Evolutionary conservation across 257 asterid genomes (phyloP).

Genomic region (Linderniella brevidens): DNA sequence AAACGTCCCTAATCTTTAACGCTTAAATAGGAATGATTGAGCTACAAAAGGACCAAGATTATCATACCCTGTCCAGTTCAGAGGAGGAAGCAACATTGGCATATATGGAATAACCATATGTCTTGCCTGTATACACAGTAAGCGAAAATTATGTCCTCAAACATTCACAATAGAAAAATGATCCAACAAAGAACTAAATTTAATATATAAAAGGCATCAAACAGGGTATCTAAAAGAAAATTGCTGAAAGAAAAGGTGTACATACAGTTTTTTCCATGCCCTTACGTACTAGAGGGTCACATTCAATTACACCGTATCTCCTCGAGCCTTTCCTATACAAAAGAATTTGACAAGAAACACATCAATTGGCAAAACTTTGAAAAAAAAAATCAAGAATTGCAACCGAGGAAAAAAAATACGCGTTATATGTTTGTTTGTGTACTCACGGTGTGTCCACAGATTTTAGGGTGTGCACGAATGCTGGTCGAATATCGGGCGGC

Average conservation of each 20-base stretch:
- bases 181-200: conserved; percentile 5
- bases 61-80: conserved; percentile 81
- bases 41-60: conserved; percentile 7
- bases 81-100: conserved; percentile 97
- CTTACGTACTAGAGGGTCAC: conserved; percentile 87
- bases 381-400: conserved; percentile 6
- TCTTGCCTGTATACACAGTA: conserved; percentile 51
- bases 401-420: conserved; percentile 1
- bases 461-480: conserved; percentile 67
- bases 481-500: conserved; percentile 86
- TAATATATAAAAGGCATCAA: neutral
- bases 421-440: conserved; percentile 7
- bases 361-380: conserved; percentile 7
- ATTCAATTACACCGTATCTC: conserved; percentile 90
- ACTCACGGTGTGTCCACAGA: conserved; percentile 66
- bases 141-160: conserved; percentile 5
- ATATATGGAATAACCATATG: conserved; percentile 98
- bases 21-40: neutral
- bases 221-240: conserved; percentile 1
- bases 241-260: neutral
- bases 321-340: conserved; percentile 42
- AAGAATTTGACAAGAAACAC: neutral
- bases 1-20: too few species aligned
- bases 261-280: conserved; percentile 93
- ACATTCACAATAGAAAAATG: neutral